Percentiles rank a stretch among this genome's conserved stretches.
Conservation (phyloP, 2,329 filamentous ascomycete genomes). For the Chaetomiaceae sp. region DNA sequence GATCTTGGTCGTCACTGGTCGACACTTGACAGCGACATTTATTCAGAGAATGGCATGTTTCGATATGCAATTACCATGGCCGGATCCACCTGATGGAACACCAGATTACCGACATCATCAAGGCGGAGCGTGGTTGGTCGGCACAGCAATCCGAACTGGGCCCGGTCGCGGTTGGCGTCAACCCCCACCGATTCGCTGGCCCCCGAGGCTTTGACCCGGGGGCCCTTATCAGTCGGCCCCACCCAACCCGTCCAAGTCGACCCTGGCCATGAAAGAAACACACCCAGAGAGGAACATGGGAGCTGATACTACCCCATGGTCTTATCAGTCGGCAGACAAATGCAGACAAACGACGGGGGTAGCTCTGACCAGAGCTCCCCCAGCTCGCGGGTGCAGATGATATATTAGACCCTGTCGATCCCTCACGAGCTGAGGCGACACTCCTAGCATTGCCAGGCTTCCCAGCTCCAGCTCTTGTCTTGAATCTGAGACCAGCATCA, state of each 20-base stretch:
- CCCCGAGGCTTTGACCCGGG: neutral
- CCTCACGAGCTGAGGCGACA: neutral
- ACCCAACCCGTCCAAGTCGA: conserved; percentile 8
- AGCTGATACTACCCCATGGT: conserved; percentile 12
- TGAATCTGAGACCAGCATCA: too few species aligned
- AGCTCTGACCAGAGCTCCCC: neutral
- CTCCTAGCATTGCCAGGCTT: neutral
- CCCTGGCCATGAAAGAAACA: conserved; percentile 13
- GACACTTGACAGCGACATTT: neutral
- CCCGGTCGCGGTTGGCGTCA: neutral
- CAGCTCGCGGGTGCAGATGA: neutral
- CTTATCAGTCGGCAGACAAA: conserved; percentile 20
- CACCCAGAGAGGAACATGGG: conserved; percentile 18
- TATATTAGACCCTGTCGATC: conserved; percentile 10
- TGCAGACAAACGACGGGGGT: neutral
- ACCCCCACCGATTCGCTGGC: neutral
- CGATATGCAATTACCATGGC: neutral
- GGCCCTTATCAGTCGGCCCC: conserved; percentile 12
- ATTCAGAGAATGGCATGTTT: neutral
- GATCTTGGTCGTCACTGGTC: too few species aligned
- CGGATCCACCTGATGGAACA: neutral
- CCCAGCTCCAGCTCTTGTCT: too few species aligned
- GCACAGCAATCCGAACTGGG: neutral
- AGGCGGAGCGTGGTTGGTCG: neutral
- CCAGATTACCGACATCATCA: neutral